phyloP scores from a whole-genome alignment of 192 early-diverging fungal species.

The Ambispora gerdemannii region DNA sequence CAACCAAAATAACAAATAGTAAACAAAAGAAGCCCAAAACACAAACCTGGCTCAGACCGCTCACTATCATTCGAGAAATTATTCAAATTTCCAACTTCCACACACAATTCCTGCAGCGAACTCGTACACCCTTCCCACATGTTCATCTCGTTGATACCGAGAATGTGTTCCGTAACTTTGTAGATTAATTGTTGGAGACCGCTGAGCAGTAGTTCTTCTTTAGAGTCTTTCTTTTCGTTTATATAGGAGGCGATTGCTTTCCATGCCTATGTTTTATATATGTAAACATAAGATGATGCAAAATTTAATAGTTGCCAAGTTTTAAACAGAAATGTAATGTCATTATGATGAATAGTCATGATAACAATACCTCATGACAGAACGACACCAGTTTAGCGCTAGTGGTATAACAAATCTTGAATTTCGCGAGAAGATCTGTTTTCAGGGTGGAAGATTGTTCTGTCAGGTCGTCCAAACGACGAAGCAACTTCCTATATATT shows the following conservation, averaged over 20 bases:
- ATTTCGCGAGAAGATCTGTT: slow-evolving; percentile 44
- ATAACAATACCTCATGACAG: slow-evolving; percentile 40
- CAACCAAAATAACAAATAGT: background rate
- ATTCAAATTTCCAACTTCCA: slow-evolving; percentile 47
- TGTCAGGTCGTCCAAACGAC: slow-evolving; percentile 60
- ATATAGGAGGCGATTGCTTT: slow-evolving; percentile 44
- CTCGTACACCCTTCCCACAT: slow-evolving; percentile 62
- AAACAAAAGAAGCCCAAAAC: too few relatives aligned
- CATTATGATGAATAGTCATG: slow-evolving; percentile 26
- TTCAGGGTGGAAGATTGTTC: slow-evolving; percentile 47
- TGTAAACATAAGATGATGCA: too few relatives aligned
- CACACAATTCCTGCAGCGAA: slow-evolving; percentile 44
- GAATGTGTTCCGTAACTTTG: slow-evolving; percentile 54
- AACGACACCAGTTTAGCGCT: slow-evolving; percentile 51
- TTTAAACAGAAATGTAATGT: slow-evolving; percentile 27
- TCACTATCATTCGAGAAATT: slow-evolving; percentile 52
- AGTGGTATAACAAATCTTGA: slow-evolving; percentile 44
- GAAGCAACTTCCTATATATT: slow-evolving; percentile 56
- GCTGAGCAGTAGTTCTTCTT: slow-evolving; percentile 40
- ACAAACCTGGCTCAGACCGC: slow-evolving; percentile 50
- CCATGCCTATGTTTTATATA: slow-evolving; percentile 34
- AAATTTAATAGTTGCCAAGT: too few relatives aligned
- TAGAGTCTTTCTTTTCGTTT: slow-evolving; percentile 44
- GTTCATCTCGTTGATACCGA: slow-evolving; percentile 53
- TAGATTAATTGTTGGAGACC: slow-evolving; percentile 55